Conservation (phyloP, 345 rosid species). For the Eucalyptus sp. region DNA sequence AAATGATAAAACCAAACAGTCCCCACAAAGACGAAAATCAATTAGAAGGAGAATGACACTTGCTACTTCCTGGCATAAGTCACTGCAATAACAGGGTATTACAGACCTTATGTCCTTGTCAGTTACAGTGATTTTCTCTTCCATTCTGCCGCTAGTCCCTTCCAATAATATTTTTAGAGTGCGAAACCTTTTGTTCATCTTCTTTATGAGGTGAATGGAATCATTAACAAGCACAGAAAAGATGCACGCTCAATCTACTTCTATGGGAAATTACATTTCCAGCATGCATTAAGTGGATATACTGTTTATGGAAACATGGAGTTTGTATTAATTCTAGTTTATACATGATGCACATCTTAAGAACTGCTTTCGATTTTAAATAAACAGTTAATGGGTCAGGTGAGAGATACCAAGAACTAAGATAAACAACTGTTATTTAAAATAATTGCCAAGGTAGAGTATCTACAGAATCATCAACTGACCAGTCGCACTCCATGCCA, state of each 20-base stretch:
- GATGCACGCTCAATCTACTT: background rate
- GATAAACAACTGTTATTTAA: background rate
- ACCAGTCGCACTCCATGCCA: conserved; percentile 94
- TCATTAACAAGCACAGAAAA: background rate
- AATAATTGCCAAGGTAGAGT: background rate
- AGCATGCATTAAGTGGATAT: background rate
- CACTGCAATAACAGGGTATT: background rate
- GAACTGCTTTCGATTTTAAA: background rate
- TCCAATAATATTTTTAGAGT: background rate
- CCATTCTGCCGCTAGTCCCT: background rate
- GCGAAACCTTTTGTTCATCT: background rate
- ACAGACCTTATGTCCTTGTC: background rate
- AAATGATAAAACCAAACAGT: background rate
- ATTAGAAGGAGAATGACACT: background rate
- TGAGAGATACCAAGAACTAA: background rate
- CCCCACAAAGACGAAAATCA: background rate
- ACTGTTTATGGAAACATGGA: background rate
- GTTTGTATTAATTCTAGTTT: background rate
- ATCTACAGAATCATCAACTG: conserved; percentile 1
- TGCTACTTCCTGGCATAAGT: background rate
- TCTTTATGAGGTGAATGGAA: background rate
- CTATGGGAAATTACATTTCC: background rate
- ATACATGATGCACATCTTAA: background rate
- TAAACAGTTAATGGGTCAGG: background rate
- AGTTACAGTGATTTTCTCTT: background rate